phyloP scores from a whole-genome alignment of 441 rosid species.

The California macrophylla region DNA sequence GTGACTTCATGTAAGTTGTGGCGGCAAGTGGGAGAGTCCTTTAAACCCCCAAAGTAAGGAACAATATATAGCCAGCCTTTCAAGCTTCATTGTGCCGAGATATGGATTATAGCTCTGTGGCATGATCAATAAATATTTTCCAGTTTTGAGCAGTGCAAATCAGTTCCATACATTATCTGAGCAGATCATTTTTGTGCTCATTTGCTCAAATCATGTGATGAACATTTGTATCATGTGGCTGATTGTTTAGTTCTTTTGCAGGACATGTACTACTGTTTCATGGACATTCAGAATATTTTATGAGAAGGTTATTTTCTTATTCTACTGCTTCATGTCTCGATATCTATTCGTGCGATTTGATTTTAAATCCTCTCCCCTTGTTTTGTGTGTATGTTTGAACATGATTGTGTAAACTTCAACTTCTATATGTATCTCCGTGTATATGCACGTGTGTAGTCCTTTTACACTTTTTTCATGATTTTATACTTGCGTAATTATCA shows the following conservation, averaged over 20 bases:
- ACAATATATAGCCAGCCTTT: conserved; percentile 3
- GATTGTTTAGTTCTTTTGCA: conserved; percentile 25
- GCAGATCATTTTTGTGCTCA: neutral
- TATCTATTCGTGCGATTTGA: neutral
- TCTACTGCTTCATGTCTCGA: neutral
- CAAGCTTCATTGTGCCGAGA: neutral
- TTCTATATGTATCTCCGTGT: neutral
- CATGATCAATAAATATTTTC: neutral
- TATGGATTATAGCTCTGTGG: neutral
- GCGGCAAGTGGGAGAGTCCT: conserved; percentile 77
- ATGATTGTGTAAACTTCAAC: neutral
- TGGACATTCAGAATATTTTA: conserved; percentile 75
- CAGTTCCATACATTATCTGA: neutral
- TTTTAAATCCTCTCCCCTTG: neutral
- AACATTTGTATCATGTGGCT: neutral
- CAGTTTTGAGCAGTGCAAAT: neutral
- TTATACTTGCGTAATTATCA: neutral
- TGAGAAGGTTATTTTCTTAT: conserved; percentile 43
- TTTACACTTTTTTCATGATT: neutral
- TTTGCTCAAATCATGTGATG: neutral
- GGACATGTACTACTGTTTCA: conserved; percentile 73
- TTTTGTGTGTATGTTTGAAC: neutral
- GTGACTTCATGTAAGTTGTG: conserved; percentile 64
- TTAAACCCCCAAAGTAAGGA: conserved; percentile 70
- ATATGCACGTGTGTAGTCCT: neutral